Evolutionary conservation across 176 grass and related monocot genomes (phyloP), one percentile per base, ranked within the genome.

Genomic region (Bolboschoenus planiculmis): DNA sequence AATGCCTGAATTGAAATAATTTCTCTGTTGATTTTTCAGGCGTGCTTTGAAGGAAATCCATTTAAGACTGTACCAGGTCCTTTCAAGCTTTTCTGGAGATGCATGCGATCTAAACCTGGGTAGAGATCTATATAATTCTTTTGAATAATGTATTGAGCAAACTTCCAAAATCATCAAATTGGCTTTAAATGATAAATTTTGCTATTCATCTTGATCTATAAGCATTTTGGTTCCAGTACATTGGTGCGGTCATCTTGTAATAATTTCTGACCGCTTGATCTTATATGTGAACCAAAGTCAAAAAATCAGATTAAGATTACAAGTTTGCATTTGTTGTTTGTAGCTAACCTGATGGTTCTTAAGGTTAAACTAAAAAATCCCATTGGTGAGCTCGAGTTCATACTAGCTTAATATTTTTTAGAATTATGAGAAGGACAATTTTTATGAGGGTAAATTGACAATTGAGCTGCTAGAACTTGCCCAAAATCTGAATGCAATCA

Each of bases 31-130:
- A 56, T 63, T 70, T 77, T 82, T 51, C 80, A 98, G 92, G 92
- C 96, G 79, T 91, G 86, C 80, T 99, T 99, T 86, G 92, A 99
- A 91, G 92, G 96, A 83, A 99, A 99, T 56, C 92, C 86, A 39
- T 99, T 99, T 78, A 93, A 95, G 83, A 98, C 89, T 80, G 90
- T 95, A 82, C 96, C 96, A 1, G 87, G 92, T 48, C 96, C 96
- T 56, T 93, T 93, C 84, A 95, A 91, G 87, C 86, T 98, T 53
- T 95, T 98, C 79, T 98, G 84, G 82, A 81, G 82, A 81, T 98
- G 92, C 86, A 95, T 98, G 90, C 85, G 74, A 9, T 93, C 92
- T 0, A 93, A 98, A 83, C 96, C 86, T 58, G 92, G 96, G 96
- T 95, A 90, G 7, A 30, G 36, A 59, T 59, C 14, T 80, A 4